These are phyloP conservation scores for Alternaria ethzedia DNA, from an alignment of 2,329 filamentous ascomycete genomes.

Conservation along the genomic window DNA sequence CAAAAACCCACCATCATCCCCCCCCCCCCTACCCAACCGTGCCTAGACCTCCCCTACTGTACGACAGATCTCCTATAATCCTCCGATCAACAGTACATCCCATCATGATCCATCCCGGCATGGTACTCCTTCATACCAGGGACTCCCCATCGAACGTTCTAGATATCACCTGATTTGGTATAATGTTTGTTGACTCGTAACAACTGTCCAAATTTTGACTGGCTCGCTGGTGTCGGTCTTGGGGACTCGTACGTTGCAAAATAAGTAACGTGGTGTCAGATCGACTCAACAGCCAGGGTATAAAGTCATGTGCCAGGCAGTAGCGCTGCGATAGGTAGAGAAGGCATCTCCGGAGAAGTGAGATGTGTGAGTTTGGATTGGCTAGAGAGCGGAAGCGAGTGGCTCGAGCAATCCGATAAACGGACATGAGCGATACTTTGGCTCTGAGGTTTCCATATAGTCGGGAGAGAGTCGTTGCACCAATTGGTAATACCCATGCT, in stretches of 20 bases:
- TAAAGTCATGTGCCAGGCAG: background rate
- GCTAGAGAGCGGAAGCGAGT: background rate
- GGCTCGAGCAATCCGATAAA: background rate
- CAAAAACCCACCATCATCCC: too few species aligned
- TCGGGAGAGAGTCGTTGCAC: background rate
- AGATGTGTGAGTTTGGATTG: background rate
- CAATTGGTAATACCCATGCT: too few species aligned
- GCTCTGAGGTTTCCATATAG: background rate
- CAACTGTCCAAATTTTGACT: too few species aligned
- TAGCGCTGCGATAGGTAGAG: background rate
- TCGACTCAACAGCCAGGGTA: background rate
- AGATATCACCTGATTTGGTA: background rate
- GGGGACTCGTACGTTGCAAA: background rate
- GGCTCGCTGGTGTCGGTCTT: too few species aligned
- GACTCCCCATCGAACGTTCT: background rate
- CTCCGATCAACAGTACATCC: background rate
- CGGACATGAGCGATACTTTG: background rate
- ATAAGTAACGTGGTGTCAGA: background rate
- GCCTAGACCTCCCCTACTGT: background rate
- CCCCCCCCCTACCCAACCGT: background rate
- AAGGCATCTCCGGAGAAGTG: background rate
- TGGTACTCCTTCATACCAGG: background rate
- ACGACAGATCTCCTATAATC: background rate
- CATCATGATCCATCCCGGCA: background rate
- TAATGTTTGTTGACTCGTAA: background rate